Conservation (phyloP, 441 rosid genomes). For the Geranium incanum region DNA sequence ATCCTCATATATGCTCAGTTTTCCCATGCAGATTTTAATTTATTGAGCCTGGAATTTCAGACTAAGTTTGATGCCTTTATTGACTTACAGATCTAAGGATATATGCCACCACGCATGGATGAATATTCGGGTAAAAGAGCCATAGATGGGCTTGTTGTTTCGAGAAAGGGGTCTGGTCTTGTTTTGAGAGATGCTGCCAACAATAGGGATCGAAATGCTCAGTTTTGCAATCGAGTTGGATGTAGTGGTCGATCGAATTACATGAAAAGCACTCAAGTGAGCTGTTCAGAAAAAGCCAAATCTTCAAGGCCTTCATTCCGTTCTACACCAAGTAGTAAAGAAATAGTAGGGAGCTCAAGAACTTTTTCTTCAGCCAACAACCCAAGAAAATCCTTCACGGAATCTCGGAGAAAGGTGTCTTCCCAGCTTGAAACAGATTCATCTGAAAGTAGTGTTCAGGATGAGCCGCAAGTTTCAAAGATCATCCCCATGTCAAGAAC, state of each 20-base stretch:
- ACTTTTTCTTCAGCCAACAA: constrained; percentile 30
- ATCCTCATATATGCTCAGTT: too few relatives aligned
- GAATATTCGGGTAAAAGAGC: constrained; percentile 59
- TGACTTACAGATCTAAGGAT: constrained; percentile 2
- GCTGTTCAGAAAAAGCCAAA: constrained; percentile 48
- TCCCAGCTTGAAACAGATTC: constrained; percentile 48
- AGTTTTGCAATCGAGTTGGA: constrained; percentile 56
- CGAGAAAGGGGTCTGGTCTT: constrained; percentile 50
- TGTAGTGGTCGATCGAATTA: constrained; percentile 52
- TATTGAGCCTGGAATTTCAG: not conserved
- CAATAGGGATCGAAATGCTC: constrained; percentile 33
- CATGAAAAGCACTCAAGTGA: constrained; percentile 39
- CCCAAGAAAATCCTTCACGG: constrained; percentile 33
- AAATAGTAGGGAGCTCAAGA: constrained; percentile 59
- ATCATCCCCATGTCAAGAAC: constrained; percentile 21
- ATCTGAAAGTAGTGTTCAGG: constrained; percentile 55
- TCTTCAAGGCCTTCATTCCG: constrained; percentile 40
- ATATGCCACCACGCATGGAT: constrained; percentile 43
- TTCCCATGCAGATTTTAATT: not conserved
- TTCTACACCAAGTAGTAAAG: constrained; percentile 52
- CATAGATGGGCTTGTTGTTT: constrained; percentile 34
- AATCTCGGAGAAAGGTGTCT: constrained; percentile 37
- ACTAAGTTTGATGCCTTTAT: not conserved
- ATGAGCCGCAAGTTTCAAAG: constrained; percentile 42
- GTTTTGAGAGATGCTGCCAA: constrained; percentile 51